phyloP scores from a whole-genome alignment of 1,284 basidiomycete genomes.

The Fistulinella cinereoalba region DNA sequence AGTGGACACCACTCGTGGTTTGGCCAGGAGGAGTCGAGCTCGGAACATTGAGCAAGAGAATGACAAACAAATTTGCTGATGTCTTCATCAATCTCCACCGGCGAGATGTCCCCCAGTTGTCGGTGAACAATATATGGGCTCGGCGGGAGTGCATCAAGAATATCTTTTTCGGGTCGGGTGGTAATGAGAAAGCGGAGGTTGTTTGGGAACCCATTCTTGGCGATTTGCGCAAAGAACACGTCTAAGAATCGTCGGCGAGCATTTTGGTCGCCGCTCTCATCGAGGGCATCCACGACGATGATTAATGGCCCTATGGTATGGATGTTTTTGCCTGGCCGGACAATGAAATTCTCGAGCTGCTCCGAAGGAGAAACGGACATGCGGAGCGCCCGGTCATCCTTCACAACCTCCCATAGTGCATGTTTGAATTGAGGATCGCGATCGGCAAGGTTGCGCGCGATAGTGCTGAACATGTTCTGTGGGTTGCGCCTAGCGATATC shows the following conservation, averaged over 20 bases:
- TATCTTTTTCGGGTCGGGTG: background rate
- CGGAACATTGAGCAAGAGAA: background rate
- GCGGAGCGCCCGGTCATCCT: background rate
- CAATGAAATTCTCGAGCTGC: constrained; percentile 1
- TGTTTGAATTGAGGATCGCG: background rate
- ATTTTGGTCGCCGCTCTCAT: background rate
- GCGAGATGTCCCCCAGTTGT: background rate
- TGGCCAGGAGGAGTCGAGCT: background rate
- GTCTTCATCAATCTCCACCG: background rate
- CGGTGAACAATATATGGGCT: background rate
- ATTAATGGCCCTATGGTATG: background rate
- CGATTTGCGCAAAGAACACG: background rate
- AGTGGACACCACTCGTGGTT: constrained; percentile 1
- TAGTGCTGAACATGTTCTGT: background rate
- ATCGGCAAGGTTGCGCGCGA: background rate
- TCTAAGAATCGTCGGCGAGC: background rate
- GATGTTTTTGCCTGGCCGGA: background rate
- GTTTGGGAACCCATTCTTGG: background rate
- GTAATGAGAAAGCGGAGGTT: background rate
- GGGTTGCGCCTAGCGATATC: background rate
- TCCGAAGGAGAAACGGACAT: background rate
- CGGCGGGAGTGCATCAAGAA: background rate
- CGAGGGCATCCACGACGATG: background rate
- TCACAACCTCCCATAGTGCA: background rate
- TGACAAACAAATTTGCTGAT: background rate